phyloP scores from a whole-genome alignment of 2,329 filamentous ascomycete genomes.

The Pestalotiopsis sp. region DNA sequence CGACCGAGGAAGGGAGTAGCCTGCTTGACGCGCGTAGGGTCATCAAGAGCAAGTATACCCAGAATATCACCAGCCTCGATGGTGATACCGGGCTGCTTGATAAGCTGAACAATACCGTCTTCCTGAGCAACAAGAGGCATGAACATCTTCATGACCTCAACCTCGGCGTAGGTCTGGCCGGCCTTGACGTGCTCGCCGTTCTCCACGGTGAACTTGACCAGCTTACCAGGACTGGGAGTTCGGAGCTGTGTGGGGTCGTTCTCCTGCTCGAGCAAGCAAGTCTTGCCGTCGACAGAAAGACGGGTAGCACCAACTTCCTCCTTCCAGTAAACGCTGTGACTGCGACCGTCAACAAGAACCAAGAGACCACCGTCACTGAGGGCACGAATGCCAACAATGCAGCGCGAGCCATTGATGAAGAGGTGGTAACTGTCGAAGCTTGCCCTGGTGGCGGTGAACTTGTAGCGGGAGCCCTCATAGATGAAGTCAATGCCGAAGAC shows the following conservation, averaged over 20 bases:
- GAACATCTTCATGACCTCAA: constrained; percentile 99
- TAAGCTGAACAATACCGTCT: constrained; percentile 93
- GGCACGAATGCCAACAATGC: constrained; percentile 86
- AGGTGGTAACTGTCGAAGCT: constrained; percentile 93
- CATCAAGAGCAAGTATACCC: constrained; percentile 93
- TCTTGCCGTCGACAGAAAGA: constrained; percentile 96
- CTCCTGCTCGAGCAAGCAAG: constrained; percentile 95
- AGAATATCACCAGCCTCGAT: constrained; percentile 97
- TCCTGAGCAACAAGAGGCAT: constrained; percentile 96
- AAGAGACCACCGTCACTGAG: constrained; percentile 93
- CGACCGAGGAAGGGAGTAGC: constrained; percentile 91
- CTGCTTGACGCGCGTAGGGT: constrained; percentile 94
- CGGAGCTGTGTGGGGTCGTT: constrained; percentile 97
- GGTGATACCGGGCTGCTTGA: constrained; percentile 98
- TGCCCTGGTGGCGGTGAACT: constrained; percentile 94
- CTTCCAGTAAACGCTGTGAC: constrained; percentile 99
- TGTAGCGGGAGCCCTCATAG: constrained; percentile 94
- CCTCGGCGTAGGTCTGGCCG: constrained; percentile 91
- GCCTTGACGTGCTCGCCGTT: constrained; percentile 92
- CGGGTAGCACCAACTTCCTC: constrained; percentile 96
- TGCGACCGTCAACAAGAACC: constrained; percentile 85
- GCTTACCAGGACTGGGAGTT: constrained; percentile 92
- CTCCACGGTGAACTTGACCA: constrained; percentile 96
- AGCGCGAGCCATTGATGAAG: constrained; percentile 98
- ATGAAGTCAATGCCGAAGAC: constrained; percentile 98